Percentiles rank a stretch among this genome's conserved stretches.
These are phyloP conservation scores for Truncatella angustata DNA, from an alignment of 2,329 filamentous ascomycete genomes.

Conservation along the genomic window DNA sequence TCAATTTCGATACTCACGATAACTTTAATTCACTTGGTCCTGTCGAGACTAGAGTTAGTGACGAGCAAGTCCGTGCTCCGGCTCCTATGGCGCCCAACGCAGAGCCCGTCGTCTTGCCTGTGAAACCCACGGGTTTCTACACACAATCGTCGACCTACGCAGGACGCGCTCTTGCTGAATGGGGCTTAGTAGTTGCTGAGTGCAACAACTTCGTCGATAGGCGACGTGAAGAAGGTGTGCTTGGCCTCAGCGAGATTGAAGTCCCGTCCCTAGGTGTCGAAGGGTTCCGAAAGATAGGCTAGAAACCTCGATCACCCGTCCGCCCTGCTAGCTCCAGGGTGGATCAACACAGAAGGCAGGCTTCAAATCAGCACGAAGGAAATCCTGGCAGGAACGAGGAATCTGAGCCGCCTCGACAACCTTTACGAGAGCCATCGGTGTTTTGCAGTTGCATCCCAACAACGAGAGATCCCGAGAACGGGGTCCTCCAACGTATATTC, in stretches of 20 bases:
- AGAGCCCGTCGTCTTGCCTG: conserved; percentile 39
- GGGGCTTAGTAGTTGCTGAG: conserved; percentile 71
- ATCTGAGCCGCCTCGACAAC: too few species aligned
- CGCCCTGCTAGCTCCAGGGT: too few species aligned
- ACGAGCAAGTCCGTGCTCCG: conserved; percentile 17
- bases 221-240: conserved; percentile 70
- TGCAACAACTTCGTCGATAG: conserved; percentile 81
- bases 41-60: conserved; percentile 17
- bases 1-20: conserved; percentile 19
- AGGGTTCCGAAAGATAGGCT: conserved; percentile 46
- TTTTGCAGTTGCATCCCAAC: too few species aligned
- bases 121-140: conserved; percentile 45
- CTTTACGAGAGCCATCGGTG: too few species aligned
- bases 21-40: conserved; percentile 19
- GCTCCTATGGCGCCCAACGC: conserved; percentile 19
- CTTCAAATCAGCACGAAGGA: too few species aligned
- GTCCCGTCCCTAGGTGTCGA: conserved; percentile 65
- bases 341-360: too few species aligned
- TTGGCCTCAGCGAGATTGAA: conserved; percentile 65
- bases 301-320: too few species aligned
- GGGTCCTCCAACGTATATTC: too few species aligned
- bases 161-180: conserved; percentile 75
- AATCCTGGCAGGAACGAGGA: too few species aligned
- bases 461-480: too few species aligned
- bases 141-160: conserved; percentile 56